Base-by-base conservation (phyloP, 1,139 yeast genomes). In the Magnusiomyces fungicola region DNA sequence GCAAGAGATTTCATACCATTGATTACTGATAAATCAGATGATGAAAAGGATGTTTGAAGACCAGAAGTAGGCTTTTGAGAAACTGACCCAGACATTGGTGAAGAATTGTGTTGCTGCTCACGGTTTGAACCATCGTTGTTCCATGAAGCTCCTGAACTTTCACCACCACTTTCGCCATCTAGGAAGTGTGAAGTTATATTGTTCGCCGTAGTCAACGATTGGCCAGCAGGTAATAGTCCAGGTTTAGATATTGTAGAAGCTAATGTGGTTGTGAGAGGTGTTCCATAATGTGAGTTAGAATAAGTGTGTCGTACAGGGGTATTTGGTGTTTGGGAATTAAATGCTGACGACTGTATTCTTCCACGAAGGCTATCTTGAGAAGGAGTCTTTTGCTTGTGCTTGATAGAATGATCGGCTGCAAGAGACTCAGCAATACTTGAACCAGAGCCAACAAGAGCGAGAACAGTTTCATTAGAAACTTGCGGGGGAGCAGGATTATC, bases 401-500 rank as follows among this genome's bases (percentile, higher is more conserved):
- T 14, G 12, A 12, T 37, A 22, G 21, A 7, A 9, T 9, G 27
- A 12, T 37, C 41, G 4, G 24, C n/a, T 12, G 12, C 41, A 21
- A 24, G 16, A 2, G 41, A 10, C 14, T 43, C 33, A 16, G 27
- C 16, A 33, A 45, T 27, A 10, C 29, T 18, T 19, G 41, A 25
- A 2, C 47, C 47, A 2, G 27, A 39, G 14, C 51, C 50, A 1
- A 58, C 54, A 2, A 56, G 48, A 3, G 63, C 61, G 16, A 60
- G 53, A 3, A 60, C 62, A 0, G 59, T 58, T 45, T 60, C 63
- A 9, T 55, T 56, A 22, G 60, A 56, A 23, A 60, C 49, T 33
- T 59, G 63, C 10, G 63, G 62, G 3, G 58, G 61, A 4, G 59
- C 57, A 16, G 60, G 61, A 1, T 55, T 45, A 38, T 55, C 53